Base-by-base conservation (phyloP, 495 filamentous ascomycete genomes). In the Gamarada debralockiae region DNA sequence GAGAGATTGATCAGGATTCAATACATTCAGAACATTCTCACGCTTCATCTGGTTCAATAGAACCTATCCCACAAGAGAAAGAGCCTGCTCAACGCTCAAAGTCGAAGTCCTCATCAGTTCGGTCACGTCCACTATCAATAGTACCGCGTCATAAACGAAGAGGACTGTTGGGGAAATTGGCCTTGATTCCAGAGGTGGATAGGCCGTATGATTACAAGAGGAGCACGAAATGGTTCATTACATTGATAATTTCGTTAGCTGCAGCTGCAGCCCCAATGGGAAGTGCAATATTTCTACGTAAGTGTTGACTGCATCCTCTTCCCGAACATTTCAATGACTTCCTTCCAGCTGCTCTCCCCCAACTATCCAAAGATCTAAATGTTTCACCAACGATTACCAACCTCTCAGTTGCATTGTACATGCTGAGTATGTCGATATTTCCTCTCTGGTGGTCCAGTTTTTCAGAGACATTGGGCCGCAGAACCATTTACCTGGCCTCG, bases 361-460 rank as follows among this genome's bases (percentile, higher is more conserved):
- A 87, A 42, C 83, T 97, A 25, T 67, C 86, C 2, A 60, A 62
- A 9, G 83, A 90, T 22, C 69, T 96, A 22, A 47, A 83, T 44
- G 73, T 84, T 17, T 80, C 80, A 0, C 65, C 80, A n/a, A 85
- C 87, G 1, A 73, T 92, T 24, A 82, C 89, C 21, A 96, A 96
- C 63, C 61, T 96, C 40, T 86, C 87, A 4, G 84, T 95, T 9
- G 87, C 92, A 2, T 66, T 96, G 45, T 96, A 95, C 64, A 92
- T 96, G 91, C 76, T 95, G 6, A 72, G 79, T 49, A 93, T 96
- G 90, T 80, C 85, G 15, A 89, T 96, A 22, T 96, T 91, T 55
- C 92, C 92, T 1, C 77, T 97, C 4, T 97, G 90, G 90, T 96
- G 92, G 92, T 93, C 88, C 2, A 86, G 83, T 2, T 95, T 96